Base-by-base conservation (phyloP, 352 stramenopile genomes). In the Phytophthora quininea region DNA sequence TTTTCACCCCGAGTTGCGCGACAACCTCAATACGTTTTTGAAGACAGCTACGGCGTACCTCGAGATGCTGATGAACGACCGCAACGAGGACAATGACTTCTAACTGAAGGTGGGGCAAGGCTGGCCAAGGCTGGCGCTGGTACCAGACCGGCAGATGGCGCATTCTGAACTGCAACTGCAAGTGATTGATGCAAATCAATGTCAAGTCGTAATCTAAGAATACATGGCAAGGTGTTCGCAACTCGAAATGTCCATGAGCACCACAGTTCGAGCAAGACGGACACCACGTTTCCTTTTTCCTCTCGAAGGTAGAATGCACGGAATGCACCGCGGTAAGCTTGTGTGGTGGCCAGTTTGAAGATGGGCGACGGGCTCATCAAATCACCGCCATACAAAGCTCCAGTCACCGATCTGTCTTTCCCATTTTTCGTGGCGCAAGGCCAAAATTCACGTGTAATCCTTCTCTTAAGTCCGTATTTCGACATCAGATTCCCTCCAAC, bases 21-120 rank as follows among this genome's bases (percentile, higher is more conserved):
- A 79, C 56, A 79, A 79, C 38, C 58, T 79, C 46, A 79, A 79
- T 58, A 69, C 67, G 68, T 79, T 79, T 48, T 42, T 79, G 63
- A 79, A 79, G 52, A 79, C 71, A 2, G 71, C 71, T 12, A 79
- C 71, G 29, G 64, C 67, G 5, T 79, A 79, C 24, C 58, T 79
- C n/a, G 55, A 71, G 58, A 79, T 79, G 71, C 67, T 74, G 55
- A 76, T 79, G 49, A 74, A 71, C 38, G 69, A 79, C 51, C 71
- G 68, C 62, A 74, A 71, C 32, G 54, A 69, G 37, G 42, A 51
- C 40, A 47, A 30, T 47, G 50, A 61, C 29, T 12, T 65, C 31
- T 69, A 70, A 6, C 42, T 9, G 6, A 15, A 9, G 42, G 9
- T 29, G 11, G 42, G 10, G 12, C 6, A 15, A 48, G 10, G 42